Conservation (phyloP, 495 filamentous ascomycete genomes). For the Daldinia decipiens region DNA sequence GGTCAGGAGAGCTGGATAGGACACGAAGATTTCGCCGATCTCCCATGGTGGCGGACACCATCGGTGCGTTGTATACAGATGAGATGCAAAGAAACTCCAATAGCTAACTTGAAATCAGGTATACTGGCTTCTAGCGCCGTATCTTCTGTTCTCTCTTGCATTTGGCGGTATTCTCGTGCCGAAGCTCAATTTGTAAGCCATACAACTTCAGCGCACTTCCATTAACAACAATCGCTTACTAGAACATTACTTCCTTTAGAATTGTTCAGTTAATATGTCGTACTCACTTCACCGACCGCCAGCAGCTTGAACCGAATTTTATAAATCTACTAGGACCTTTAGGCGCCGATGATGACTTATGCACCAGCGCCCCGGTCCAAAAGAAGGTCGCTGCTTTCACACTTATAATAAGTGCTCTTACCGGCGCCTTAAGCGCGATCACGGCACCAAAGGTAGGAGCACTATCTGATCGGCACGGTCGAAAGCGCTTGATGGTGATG, state of each 20-base stretch:
- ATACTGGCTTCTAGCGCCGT: constrained; percentile 84
- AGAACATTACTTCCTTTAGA: constrained; percentile 43
- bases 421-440: constrained; percentile 77
- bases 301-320: constrained; percentile 64
- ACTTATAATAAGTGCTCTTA: constrained; percentile 74
- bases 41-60: constrained; percentile 77
- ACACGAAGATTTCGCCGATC: constrained; percentile 67
- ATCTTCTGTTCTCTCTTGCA: constrained; percentile 79
- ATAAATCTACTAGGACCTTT: constrained; percentile 71
- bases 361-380: constrained; percentile 75
- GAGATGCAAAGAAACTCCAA: neutral
- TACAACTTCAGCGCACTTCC: constrained; percentile 2
- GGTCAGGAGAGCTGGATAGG: constrained; percentile 52
- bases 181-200: constrained; percentile 72
- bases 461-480: constrained; percentile 88
- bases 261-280: constrained; percentile 83
- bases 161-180: constrained; percentile 85
- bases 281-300: constrained; percentile 74
- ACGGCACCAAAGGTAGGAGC: constrained; percentile 83
- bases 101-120: constrained; percentile 63
- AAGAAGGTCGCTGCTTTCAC: constrained; percentile 78
- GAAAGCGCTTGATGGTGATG: constrained; percentile 74
- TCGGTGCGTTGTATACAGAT: constrained; percentile 61
- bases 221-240: constrained; percentile 23
- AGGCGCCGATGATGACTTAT: constrained; percentile 76